Evolutionary conservation across 2,329 filamentous ascomycete genomes (phyloP), one percentile per base, ranked within the genome.

Genomic region (Aspergillus quadrilineatus): DNA sequence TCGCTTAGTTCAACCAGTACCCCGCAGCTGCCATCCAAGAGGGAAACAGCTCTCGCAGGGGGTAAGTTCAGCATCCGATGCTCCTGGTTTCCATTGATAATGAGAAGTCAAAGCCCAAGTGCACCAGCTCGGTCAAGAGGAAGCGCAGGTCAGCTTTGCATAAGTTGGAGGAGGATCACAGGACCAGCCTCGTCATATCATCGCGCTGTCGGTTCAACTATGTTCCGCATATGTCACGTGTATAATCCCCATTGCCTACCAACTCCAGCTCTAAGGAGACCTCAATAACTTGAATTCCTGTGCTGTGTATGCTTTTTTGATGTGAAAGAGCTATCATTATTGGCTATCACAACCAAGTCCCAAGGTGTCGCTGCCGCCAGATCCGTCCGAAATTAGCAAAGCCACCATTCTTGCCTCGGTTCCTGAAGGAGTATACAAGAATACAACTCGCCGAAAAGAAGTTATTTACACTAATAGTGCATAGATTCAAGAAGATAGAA

Each of bases 381-480:
- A 15, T 32, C 42, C 28, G 28, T 36, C 45, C 45, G 28, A 30
- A 32, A 34, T 34, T 7, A 53, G 32, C 30, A 14, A 39, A 15
- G 30, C 10, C n/a, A 15, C n/a, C n/a, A 42, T 42, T 42, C 39
- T 42, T 42, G 39, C 39, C 44, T 44, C 42, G 14, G 45, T 32
- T 49, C 17, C 41, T 51, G 36, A 57, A 55, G 42, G 51, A 51
- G 50, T 58, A 50, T 58, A 59, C 58, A 60, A 48, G 58, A 62
- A 57, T 51, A 29, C 26, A 44, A 54, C 51, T 48, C 51, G 32
- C 50, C 51, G 51, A 12, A 26, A 50, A 10, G 37, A 29, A 29
- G 22, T 26, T 41, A 50, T 50, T 17, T 50, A 50, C 48, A 50
- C 36, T 36, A 28, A 50, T 12, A 48, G 29, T 29, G 32, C 9